Base-by-base conservation (phyloP, 257 asterid genomes). In the Scutellaria barbata region DNA sequence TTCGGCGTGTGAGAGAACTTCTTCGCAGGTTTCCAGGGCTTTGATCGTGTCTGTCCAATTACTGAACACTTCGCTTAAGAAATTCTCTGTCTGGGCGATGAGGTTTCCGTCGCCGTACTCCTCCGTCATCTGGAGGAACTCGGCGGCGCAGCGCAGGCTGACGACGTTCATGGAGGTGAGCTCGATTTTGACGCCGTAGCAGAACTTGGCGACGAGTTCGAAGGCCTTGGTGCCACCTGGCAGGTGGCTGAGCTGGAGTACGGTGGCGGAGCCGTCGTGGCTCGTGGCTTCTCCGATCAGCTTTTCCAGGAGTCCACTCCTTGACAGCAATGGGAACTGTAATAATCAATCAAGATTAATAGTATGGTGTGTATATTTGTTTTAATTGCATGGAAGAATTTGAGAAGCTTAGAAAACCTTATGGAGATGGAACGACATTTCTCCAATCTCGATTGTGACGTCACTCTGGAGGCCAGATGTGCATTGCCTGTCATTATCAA, bases 201-300 rank as follows among this genome's bases (percentile, higher is more conserved):
- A 89, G 59, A 94, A 91, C 48, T 94, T 94, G 1, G 96, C 95
- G 6, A 89, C 85, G 1, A 94, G 81, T 80, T 91, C 96, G 65
- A 94, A 94, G 1, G 96, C 62, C 59, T 85, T 91, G 1, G 96
- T 91, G n/a, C 98, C 98, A 5, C 99, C 97, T 0, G 96, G 99
- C 16, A 91, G 53, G 43, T 89, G 87, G 59, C 54, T 75, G 16
- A 91, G 95, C 10, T 83, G 92, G 7, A 94, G 7, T 37, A 76
- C 30, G 22, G 85, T 72, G 10, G 62, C 43, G 5, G 90, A 79
- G 56, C 72, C 87, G 57, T 80, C 84, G 1, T 75, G 65, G n/a
- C 33, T 46, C 4, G 54, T 54, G 11, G 59, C 10, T 33, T 86
- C 96, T 14, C 81, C 89, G n/a, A 91, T 89, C 5, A 88, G 88